Evolutionary conservation across 2,329 filamentous ascomycete genomes (phyloP), one percentile per base, ranked within the genome.

Genomic region (Neofusicoccum kwambonambiense): DNA sequence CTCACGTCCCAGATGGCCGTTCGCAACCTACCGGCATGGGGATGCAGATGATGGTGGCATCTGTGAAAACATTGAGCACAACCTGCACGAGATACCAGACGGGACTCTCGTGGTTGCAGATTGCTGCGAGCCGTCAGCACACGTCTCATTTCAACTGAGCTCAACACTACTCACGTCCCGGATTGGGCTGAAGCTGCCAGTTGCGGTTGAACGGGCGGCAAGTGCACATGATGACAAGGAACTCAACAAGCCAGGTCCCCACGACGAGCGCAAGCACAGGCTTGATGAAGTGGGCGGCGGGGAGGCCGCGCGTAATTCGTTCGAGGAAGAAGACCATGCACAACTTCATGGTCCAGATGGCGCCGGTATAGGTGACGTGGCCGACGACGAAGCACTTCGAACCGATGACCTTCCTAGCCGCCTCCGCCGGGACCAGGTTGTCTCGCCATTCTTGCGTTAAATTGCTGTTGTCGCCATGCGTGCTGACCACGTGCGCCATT

Each of bases 321-420:
- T 51, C 49, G 4, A 51, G 27, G n/a, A 51, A 51, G 27, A 15
- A 51, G 11, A 17, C 15, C 49, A 51, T 51, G 49, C 49, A 51
- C 49, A 51, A 22, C 27, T 51, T 51, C 49, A 51, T 51, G 31
- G 49, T 51, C 49, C 49, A 51, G 49, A 51, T 51, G 27, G 49
- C 34, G 11, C 49, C 49, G 27, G 49, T 51, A 31, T 51, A 51
- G 27, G 49, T 51, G 49, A 51, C 49, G 27, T 51, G 49, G 49
- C 49, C 22, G 27, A 51, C 49, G 15, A 51, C 49, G 12, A 51
- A 51, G 19, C 49, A 51, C 49, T 51, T 51, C 3, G 49, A 51
- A 1, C 49, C 49, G 15, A 51, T 35, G 49, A 51, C 49, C 27
- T 51, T 51, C n/a, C 49, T 34, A 6, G 27, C 22, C 6, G 49